Base-by-base conservation (phyloP, 176 grass and related monocot species). In the Cenchrus purpureus region DNA sequence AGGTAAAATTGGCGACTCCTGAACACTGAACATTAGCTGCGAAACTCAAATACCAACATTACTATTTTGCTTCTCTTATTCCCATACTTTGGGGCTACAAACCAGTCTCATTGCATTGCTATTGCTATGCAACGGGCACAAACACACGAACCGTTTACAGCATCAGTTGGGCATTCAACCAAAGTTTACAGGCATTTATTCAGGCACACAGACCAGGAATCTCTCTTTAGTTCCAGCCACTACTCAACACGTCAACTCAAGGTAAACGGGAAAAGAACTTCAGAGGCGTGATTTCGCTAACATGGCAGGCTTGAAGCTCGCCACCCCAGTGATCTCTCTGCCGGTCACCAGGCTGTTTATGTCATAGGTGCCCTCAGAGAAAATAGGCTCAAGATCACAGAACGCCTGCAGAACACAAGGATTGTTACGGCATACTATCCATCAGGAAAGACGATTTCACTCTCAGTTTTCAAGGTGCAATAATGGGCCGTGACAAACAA, bases 291-390 rank as follows among this genome's bases (percentile, higher is more conserved):
- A 90, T 83, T 85, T 88, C 10, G 22, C 62, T 40, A 83, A 19
- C 6, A 49, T 64, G 51, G 87, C 80, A 32, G 95, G 90, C 61
- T 92, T 97, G 74, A 97, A 97, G 86, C 95, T 97, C 0, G 88
- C 80, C 4, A 97, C 90, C 45, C 31, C 88, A 0, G 92, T 94
- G 71, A 97, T 92, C 57, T 97, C 92, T 87, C 95, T 87, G 43
- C 90, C 92, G 11, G 92, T 83, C 77, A 97, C 90, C 73, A 97
- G 71, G 80, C 68, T 85, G 88, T 97, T 97, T 22, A 97, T 88
- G 29, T 97, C 94, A 29, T 94, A 97, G 46, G 94, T 94, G 54
- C 92, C 94, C 80, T 97, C 94, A 97, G 92, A 80, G 80, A 84
- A 97, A 40, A 97, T 87, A 6, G 94, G 90, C 69, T 94, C 92